Base-by-base conservation (phyloP, 2,329 filamentous ascomycete genomes). In the Hirsutella thompsonii region DNA sequence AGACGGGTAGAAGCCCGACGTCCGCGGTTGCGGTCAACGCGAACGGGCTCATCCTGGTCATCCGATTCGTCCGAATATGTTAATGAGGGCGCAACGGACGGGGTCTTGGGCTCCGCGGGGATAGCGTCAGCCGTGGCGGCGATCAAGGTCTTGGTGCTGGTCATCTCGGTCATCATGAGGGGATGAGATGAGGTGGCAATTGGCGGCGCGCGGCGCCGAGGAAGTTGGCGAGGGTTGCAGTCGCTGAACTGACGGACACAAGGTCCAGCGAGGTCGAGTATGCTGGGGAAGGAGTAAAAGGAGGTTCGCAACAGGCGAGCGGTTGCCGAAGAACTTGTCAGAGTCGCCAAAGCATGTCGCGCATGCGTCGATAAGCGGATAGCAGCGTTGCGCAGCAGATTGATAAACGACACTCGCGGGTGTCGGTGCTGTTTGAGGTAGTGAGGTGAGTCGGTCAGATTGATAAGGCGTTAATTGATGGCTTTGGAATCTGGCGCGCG, bases 1-100 rank as follows among this genome's bases (percentile, higher is more conserved):
- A 86, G 67, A 13, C 73, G 72, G 8, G 81, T 86, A 4, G 80
- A 85, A 42, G 80, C 82, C 40, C 81, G 79, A 40, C 81, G 72
- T 23, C 62, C 67, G 36, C 73, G 72, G 37, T 59, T 57, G 46
- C 63, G 61, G 28, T 64, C 61, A 20, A 58, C 52, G 19, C 66
- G 66, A 46, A 65, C 59, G 38, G 61, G 61, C 44, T 71, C 69
- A 38, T 76, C 72, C 42, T 71, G 68, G 43, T 74, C 74, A 49
- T 79, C 75, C 20, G 75, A 78, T 47, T 77, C 70, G 47, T 72
- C 74, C 13, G 76, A 79, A 51, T 74, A 80, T 42, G 74, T 78
- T 42, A 81, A 66, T 1, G 76, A 79, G 1, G 77, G 76, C 1
- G 73, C 74, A 37, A 69, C 60, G 11, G 75, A 78, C 34, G 68